Base-by-base conservation (phyloP, 2,329 filamentous ascomycete species). In the Ilyonectria sp. region DNA sequence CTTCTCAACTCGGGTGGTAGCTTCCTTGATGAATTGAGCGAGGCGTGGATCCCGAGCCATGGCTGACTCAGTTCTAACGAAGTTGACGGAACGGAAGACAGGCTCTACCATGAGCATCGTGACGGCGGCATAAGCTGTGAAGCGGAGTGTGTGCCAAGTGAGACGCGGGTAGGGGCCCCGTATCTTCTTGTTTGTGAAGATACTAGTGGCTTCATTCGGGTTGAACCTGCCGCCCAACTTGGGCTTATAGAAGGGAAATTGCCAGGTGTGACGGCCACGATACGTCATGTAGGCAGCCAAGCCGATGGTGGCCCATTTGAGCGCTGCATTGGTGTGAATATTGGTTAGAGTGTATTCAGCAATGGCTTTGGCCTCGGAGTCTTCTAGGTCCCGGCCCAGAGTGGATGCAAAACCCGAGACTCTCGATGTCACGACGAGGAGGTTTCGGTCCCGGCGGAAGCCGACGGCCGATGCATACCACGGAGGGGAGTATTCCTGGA, bases 331-430 rank as follows among this genome's bases (percentile, higher is more conserved):
- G 40, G 74, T 79, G 50, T 77, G 73, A 23, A 81, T 73, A 58
- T 76, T 76, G 31, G 71, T 72, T 52, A 79, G 65, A 26, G 77
- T 76, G 66, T 81, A 75, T 65, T 80, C 79, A 15, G 77, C 73
- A 44, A 84, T 70, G 29, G 78, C 79, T 44, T 77, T 76, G 11
- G 79, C 77, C 69, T 83, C 81, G n/a, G 71, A 65, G 57, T 83
- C 80, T 43, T 75, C 78, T 15, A 82, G 73, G 8, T 75, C 72
- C 11, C 79, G 76, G 43, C 76, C 71, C 29, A 75, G 75, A 9
- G 73, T 75, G 17, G 76, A 71, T 17, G 77, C 76, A 21, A 81
- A 69, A 1, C 75, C 75, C 4, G 76, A 69, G 17, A 79, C 72
- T 3, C 75, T 72, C 1, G 70, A 70, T 35, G 77, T 77, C 6